A percentile compares a stretch with the other conserved stretches of the same genome.
These are phyloP conservation scores for Tuber borchii DNA, from an alignment of 495 filamentous ascomycete species.

Conservation along the genomic window DNA sequence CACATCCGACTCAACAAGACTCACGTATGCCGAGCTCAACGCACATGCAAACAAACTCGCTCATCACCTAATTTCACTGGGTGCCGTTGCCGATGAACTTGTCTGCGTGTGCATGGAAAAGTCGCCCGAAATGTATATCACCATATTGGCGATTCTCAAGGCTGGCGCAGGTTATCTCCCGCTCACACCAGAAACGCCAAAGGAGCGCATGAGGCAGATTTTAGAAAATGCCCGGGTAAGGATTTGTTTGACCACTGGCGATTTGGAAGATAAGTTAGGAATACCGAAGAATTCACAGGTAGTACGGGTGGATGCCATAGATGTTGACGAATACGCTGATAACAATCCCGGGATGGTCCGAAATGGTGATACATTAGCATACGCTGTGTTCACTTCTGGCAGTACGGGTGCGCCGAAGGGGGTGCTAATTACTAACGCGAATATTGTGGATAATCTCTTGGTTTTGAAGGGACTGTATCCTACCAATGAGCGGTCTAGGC, in stretches of 20 bases:
- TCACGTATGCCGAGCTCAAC: conserved; percentile 62
- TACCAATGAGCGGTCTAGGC: conserved; percentile 44
- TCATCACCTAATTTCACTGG: conserved; percentile 48
- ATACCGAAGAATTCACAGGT: conserved; percentile 29
- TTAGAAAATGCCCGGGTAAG: conserved; percentile 50
- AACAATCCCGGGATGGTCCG: conserved; percentile 42
- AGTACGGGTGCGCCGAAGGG: conserved; percentile 64
- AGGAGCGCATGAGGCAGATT: conserved; percentile 51
- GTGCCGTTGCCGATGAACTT: conserved; percentile 49
- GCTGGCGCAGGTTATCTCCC: conserved; percentile 68
- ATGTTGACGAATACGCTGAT: conserved; percentile 38
- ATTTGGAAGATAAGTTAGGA: conserved; percentile 21
- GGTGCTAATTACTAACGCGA: conserved; percentile 61
- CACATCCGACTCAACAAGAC: conserved; percentile 36
- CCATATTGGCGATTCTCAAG: conserved; percentile 66
- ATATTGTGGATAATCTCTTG: conserved; percentile 62
- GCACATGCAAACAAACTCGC: conserved; percentile 59
- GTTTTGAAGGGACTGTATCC: conserved; percentile 58
- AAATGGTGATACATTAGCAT: conserved; percentile 47
- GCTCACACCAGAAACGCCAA: conserved; percentile 58
- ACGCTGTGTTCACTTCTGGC: conserved; percentile 62
- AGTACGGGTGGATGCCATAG: conserved; percentile 43
- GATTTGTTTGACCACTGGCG: conserved; percentile 37
- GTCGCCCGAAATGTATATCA: conserved; percentile 58
- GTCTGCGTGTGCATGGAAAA: conserved; percentile 67